Base-by-base conservation (phyloP, 2,329 filamentous ascomycete species). In the Xylaria sp. region DNA sequence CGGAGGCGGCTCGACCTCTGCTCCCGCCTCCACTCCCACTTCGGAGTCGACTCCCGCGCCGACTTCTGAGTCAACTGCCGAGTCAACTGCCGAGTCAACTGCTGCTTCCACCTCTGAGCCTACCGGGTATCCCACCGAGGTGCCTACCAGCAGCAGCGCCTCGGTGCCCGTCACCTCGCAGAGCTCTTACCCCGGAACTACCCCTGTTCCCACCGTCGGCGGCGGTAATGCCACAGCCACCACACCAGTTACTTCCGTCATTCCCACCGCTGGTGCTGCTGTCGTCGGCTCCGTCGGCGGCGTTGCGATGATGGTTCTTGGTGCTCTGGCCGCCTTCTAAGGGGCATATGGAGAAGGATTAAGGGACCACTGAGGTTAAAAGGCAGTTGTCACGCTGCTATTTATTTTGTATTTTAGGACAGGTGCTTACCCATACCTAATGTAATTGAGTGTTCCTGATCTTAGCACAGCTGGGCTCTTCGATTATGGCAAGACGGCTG, bases 221-320 rank as follows among this genome's bases (percentile, higher is more conserved):
- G 43, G 57, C 36, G 54, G 65, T 51, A 61, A 52, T 41, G 66
- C 46, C 49, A 62, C 66, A 36, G 25, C 68, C 67, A 64, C 66
- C 43, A 63, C 59, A 13, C 60, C 71, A 3, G 25, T 43, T 41
- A 58, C 51, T 36, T 23, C 49, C 8, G 15, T 36, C 7, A n/a
- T 71, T 43, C 69, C 69, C 2, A 71, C 67, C 8, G 69, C 67
- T 13, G 70, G 68, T 33, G 70, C 62, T 33, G 69, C 71, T 25
- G 52, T 70, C n/a, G 68, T 57, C 43, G 59, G 68, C 8, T 68
- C 69, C 12, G 55, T 72, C 2, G 68, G 66, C 10, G 60, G 71
- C 36, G 51, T 75, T 2, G 73, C 64, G 58, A 68, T 74, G 62
- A 15, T 74, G n/a, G 68, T 39, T 28, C 59, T 75, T 23, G 71